Evolutionary conservation across 1,284 basidiomycete species (phyloP), one percentile per base, ranked within the genome.

Genomic region (Athelia psychrophila): DNA sequence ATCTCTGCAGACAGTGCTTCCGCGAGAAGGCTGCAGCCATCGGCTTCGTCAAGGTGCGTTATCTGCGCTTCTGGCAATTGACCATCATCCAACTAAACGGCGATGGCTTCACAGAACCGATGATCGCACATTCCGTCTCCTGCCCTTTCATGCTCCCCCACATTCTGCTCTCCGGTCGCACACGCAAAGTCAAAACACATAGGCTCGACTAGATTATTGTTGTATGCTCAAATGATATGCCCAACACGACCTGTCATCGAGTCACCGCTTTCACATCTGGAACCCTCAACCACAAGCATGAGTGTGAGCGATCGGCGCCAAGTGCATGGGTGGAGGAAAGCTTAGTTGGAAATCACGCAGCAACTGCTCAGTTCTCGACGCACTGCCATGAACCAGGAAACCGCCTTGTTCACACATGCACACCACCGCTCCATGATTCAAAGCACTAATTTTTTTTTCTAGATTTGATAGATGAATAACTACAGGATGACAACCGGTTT

Each of bases 1-100:
- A 96, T 78, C 89, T 96, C 65, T 97, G 94, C 81, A 91, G 94
- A 74, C 94, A 97, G 77, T 97, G 94, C 78, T 97, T 97, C 90
- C 91, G 95, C 65, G 95, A 97, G 80, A 95, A 95, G 79, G 83
- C 92, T 57, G 82, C 86, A 64, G 88, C 89, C 60, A 96, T 97
- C 68, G 95, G 94, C 58, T 97, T 97, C 82, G 77, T 82, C 71
- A 97, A 97, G 91, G 93, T 94, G 63, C 62, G 81, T 59, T 35
- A 9, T 45, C 24, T 46, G 20, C n/a, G n/a, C 48, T 18, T 42
- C 20, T 22, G 5, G n/a, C n/a, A 42, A 6, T 42, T n/a, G 16
- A n/a, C n/a, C 12, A 35, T n/a, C n/a, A 16, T 9, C 8, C n/a
- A 9, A 42, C 38, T 42, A 42, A 42, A 30, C 13, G 27, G 5